Evolutionary conservation across 257 asterid genomes (phyloP).

Genomic region (Solanum tarapatanum): DNA sequence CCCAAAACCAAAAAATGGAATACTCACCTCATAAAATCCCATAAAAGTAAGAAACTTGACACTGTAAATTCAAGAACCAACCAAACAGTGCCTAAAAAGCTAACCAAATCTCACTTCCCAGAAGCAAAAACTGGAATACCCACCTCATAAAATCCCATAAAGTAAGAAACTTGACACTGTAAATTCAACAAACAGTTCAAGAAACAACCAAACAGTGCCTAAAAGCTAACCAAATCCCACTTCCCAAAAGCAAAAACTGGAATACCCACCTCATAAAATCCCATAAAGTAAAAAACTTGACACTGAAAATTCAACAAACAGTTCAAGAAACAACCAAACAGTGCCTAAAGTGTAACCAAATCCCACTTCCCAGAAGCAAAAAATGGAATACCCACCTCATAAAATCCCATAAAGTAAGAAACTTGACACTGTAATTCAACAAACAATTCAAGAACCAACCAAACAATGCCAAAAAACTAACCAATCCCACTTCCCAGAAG

Average conservation of each 20-base stretch:
- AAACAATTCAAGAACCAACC: background rate
- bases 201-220: too few relatives aligned
- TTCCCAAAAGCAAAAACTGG: too few relatives aligned
- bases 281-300: too few relatives aligned
- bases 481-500: background rate
- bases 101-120: background rate
- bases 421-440: background rate
- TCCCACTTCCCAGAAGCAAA: background rate
- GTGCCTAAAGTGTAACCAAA: background rate
- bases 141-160: background rate
- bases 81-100: background rate
- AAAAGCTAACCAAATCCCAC: too few relatives aligned
- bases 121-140: background rate
- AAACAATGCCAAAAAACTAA: background rate
- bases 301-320: background rate
- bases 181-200: background rate
- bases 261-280: too few relatives aligned
- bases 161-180: background rate
- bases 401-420: background rate
- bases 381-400: background rate
- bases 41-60: background rate
- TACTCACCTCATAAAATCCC: background rate
- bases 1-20: background rate
- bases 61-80: background rate
- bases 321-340: background rate